A percentile compares a stretch with the other conserved stretches of the same genome.
Conservation (phyloP, 192 early-diverging fungal species). For the Umbelopsis ramanniana region DNA sequence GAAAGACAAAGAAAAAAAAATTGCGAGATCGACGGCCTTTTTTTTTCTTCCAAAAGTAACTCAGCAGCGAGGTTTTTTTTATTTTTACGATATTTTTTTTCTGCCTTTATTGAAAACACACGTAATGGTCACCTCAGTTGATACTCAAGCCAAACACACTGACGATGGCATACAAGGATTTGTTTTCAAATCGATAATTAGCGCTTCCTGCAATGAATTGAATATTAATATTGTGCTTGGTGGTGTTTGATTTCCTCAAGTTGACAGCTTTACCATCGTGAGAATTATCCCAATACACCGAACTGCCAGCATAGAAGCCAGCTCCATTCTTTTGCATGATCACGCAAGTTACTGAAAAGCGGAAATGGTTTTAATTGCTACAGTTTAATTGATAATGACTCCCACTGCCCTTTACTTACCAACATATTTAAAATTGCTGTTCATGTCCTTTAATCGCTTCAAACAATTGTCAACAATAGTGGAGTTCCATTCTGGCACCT, state of each 20-base stretch:
- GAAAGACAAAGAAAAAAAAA: constrained; percentile 18
- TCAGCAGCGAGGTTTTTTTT: not conserved
- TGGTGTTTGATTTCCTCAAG: constrained; percentile 3
- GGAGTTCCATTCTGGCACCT: constrained; percentile 78
- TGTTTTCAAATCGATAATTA: constrained; percentile 78
- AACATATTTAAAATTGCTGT: constrained; percentile 82
- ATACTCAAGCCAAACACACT: constrained; percentile 74
- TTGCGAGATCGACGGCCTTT: not conserved
- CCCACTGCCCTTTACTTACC: constrained; percentile 47
- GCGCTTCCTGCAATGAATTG: constrained; percentile 55
- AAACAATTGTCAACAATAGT: constrained; percentile 69
- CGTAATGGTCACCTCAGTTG: too few relatives aligned
- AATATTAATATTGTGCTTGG: not conserved
- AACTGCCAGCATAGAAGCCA: constrained; percentile 74
- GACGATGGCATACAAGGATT: constrained; percentile 79
- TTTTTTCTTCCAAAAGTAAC: not conserved
- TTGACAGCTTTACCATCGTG: constrained; percentile 60
- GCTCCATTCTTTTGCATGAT: constrained; percentile 86
- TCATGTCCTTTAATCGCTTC: constrained; percentile 67
- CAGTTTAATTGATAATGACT: not conserved
- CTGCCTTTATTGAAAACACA: constrained; percentile 3
- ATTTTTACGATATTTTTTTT: not conserved
- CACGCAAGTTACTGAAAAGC: constrained; percentile 65
- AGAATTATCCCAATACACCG: constrained; percentile 77
- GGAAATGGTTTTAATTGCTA: not conserved